Evolutionary conservation across 202 grass and related monocot genomes (phyloP).

Genomic region (Panicum virgatum): DNA sequence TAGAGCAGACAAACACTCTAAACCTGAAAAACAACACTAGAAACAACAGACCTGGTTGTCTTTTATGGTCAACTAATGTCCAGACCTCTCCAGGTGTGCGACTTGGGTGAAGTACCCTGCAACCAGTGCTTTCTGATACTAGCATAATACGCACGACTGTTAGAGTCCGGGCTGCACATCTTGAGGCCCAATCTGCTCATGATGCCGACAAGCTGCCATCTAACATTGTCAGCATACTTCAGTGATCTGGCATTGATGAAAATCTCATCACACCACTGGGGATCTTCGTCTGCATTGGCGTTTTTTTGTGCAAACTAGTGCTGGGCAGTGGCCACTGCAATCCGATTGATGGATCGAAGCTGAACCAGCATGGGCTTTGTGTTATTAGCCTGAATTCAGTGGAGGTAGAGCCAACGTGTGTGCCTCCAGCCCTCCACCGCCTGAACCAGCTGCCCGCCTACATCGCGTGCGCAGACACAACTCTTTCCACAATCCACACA

Average conservation of each 20-base stretch:
- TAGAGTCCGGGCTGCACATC: slow-evolving; percentile 83
- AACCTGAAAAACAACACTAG: too few relatives aligned
- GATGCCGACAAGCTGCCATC: slow-evolving; percentile 86
- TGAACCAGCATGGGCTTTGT: too few relatives aligned
- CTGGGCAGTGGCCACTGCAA: too few relatives aligned
- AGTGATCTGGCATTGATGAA: slow-evolving; percentile 75
- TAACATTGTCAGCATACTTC: slow-evolving; percentile 89
- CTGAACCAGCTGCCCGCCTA: too few relatives aligned
- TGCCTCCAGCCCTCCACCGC: too few relatives aligned
- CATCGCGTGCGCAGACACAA: background rate
- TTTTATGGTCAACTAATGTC: slow-evolving; percentile 89
- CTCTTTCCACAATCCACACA: background rate
- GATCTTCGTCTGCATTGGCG: slow-evolving; percentile 61
- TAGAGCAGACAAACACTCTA: too few relatives aligned
- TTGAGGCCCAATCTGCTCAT: slow-evolving; percentile 90
- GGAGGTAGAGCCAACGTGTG: too few relatives aligned
- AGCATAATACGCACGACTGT: slow-evolving; percentile 71
- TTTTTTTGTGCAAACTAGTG: too few relatives aligned
- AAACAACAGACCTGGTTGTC: slow-evolving; percentile 88
- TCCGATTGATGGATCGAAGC: too few relatives aligned
- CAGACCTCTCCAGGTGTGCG: slow-evolving; percentile 73
- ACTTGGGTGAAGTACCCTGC: slow-evolving; percentile 96
- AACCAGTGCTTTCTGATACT: slow-evolving; percentile 88
- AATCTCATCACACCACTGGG: slow-evolving; percentile 86
- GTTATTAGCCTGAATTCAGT: too few relatives aligned